A percentile compares a stretch with the other conserved stretches of the same genome.
These are phyloP conservation scores for Neurospora sp. DNA, from an alignment of 495 filamentous ascomycete genomes.

Conservation along the genomic window DNA sequence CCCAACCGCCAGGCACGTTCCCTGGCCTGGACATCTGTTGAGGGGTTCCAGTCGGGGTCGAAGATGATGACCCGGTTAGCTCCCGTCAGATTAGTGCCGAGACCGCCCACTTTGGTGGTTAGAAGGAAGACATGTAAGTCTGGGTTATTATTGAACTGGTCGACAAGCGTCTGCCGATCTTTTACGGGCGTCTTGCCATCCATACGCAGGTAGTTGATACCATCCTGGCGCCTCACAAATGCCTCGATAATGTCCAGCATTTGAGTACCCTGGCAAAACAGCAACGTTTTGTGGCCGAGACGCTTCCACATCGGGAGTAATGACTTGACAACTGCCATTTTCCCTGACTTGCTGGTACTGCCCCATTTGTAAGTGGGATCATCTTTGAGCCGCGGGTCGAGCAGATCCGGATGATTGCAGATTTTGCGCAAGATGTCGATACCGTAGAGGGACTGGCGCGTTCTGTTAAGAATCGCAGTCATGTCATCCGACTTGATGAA, in stretches of 20 bases:
- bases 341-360: slow-evolving; percentile 64
- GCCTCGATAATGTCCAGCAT: slow-evolving; percentile 90
- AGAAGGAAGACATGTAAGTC: slow-evolving; percentile 81
- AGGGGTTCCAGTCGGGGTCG: slow-evolving; percentile 97
- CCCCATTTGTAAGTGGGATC: slow-evolving; percentile 65
- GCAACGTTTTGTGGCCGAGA: slow-evolving; percentile 77
- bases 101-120: slow-evolving; percentile 88
- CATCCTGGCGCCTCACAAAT: slow-evolving; percentile 54
- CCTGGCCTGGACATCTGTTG: slow-evolving; percentile 86
- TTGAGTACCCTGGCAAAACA: slow-evolving; percentile 84
- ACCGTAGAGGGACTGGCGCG: slow-evolving; percentile 71
- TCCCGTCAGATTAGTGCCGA: slow-evolving; percentile 89
- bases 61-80: slow-evolving; percentile 95
- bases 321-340: slow-evolving; percentile 86
- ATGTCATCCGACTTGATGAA: slow-evolving; percentile 82
- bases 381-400: slow-evolving; percentile 50
- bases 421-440: slow-evolving; percentile 92
- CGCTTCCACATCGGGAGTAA: slow-evolving; percentile 78
- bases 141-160: slow-evolving; percentile 78
- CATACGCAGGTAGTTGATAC: slow-evolving; percentile 79
- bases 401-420: slow-evolving; percentile 90
- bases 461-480: slow-evolving; percentile 60
- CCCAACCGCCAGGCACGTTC: slow-evolving; percentile 93
- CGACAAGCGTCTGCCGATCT: slow-evolving; percentile 71
- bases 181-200: slow-evolving; percentile 82